These are phyloP conservation scores for Cordyceps cicadae DNA, from an alignment of 2,329 filamentous ascomycete genomes.

Conservation along the genomic window DNA sequence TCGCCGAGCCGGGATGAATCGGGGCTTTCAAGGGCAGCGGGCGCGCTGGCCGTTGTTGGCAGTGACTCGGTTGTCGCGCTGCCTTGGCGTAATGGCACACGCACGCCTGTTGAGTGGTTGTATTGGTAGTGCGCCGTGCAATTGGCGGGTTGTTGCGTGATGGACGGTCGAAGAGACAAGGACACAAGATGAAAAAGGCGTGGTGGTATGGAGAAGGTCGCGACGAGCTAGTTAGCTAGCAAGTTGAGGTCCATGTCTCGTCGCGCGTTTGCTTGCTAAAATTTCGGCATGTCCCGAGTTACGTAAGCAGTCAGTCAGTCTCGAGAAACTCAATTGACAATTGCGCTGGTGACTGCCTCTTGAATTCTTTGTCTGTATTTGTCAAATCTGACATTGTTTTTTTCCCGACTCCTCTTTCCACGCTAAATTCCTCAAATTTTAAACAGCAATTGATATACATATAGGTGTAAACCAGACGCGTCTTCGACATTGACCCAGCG, in stretches of 20 bases:
- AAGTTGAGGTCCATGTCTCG: slow-evolving; percentile 20
- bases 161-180: neutral
- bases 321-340: neutral
- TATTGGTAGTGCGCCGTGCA: neutral
- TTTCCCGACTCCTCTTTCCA: neutral
- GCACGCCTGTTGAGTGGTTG: neutral
- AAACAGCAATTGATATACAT: neutral
- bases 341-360: neutral
- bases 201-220: slow-evolving; percentile 8
- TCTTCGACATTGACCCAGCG: neutral
- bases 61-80: neutral
- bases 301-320: slow-evolving; percentile 15
- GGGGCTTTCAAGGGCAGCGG: slow-evolving; percentile 1
- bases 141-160: neutral
- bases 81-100: neutral
- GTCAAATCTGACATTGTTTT: neutral
- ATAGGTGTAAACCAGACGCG: neutral
- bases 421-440: neutral
- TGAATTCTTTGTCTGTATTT: too few relatives aligned
- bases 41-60: neutral
- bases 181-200: slow-evolving; percentile 4
- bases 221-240: slow-evolving; percentile 7
- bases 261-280: slow-evolving; percentile 19
- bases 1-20: neutral
- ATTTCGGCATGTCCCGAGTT: slow-evolving; percentile 19